Percentiles rank a stretch among this genome's conserved stretches.
Conservation (phyloP, 306 rosid species). For the Phaseolus lunatus region DNA sequence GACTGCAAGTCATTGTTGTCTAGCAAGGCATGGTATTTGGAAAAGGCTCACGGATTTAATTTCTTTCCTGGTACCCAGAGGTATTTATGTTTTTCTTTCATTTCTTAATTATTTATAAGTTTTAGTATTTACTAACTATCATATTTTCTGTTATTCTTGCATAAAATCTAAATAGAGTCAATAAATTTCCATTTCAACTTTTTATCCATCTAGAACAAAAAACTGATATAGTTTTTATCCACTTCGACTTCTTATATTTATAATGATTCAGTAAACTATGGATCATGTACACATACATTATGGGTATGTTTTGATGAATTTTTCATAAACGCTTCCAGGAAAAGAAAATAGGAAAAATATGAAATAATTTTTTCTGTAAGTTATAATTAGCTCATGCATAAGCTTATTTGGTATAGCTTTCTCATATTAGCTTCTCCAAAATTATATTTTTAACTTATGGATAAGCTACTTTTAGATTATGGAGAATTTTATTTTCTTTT, state of each 20-base stretch:
- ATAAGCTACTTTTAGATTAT: too few relatives aligned
- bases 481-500: too few relatives aligned
- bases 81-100: conserved; percentile 49
- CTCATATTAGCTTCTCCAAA: too few relatives aligned
- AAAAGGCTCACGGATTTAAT: conserved; percentile 86
- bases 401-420: too few relatives aligned
- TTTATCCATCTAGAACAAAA: conserved; percentile 12
- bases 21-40: conserved; percentile 77
- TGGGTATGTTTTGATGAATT: too few relatives aligned
- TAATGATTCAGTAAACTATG: background rate
- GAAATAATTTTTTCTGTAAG: too few relatives aligned
- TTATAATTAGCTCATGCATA: too few relatives aligned
- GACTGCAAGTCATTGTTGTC: conserved; percentile 85
- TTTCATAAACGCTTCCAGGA: too few relatives aligned
- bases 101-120: background rate
- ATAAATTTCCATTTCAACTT: conserved; percentile 14
- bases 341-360: too few relatives aligned
- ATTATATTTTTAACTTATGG: too few relatives aligned
- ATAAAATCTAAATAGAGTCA: background rate
- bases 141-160: conserved; percentile 15
- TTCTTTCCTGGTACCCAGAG: conserved; percentile 91
- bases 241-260: background rate
- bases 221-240: conserved; percentile 23
- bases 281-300: background rate
- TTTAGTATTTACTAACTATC: conserved; percentile 11